These are phyloP conservation scores for Nectriaceae sp. DNA, from an alignment of 2,329 filamentous ascomycete species.

Conservation along the genomic window DNA sequence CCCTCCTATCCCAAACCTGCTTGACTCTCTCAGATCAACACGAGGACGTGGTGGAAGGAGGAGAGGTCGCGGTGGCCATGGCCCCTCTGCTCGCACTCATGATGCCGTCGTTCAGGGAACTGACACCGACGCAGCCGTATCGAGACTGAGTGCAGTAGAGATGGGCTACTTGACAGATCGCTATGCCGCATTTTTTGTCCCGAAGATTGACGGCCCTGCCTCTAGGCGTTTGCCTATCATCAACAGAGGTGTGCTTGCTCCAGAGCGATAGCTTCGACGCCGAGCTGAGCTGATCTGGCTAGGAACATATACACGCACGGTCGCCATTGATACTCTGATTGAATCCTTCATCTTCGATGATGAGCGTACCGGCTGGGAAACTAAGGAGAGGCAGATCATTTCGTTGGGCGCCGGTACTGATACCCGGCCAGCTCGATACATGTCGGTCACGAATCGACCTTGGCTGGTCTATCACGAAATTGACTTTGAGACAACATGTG, in stretches of 20 bases:
- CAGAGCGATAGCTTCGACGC: not conserved
- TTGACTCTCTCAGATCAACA: slow-evolving; percentile 49
- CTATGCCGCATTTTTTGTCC: slow-evolving; percentile 73
- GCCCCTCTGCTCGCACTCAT: slow-evolving; percentile 44
- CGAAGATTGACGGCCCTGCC: slow-evolving; percentile 44
- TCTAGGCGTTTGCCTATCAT: slow-evolving; percentile 83
- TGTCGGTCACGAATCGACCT: slow-evolving; percentile 43
- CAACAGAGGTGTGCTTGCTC: slow-evolving; percentile 69
- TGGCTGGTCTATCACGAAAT: slow-evolving; percentile 83
- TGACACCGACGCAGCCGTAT: slow-evolving; percentile 88
- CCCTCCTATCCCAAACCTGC: slow-evolving; percentile 73
- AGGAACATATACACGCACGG: slow-evolving; percentile 93
- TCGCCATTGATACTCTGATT: slow-evolving; percentile 78
- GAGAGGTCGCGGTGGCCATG: slow-evolving; percentile 37
- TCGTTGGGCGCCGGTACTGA: slow-evolving; percentile 94
- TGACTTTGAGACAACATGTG: slow-evolving; percentile 79
- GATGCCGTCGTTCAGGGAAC: slow-evolving; percentile 85
- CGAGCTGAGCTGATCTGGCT: slow-evolving; percentile 16
- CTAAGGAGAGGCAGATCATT: slow-evolving; percentile 70
- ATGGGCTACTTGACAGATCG: slow-evolving; percentile 82
- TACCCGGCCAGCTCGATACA: slow-evolving; percentile 80
- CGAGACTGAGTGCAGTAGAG: slow-evolving; percentile 83
- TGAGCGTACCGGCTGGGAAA: slow-evolving; percentile 23
- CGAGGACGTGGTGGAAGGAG: slow-evolving; percentile 40
- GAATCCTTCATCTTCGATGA: slow-evolving; percentile 63